These are phyloP conservation scores for Calendula officinalis DNA, from an alignment of 129 eudicot genomes.

Conservation along the genomic window DNA sequence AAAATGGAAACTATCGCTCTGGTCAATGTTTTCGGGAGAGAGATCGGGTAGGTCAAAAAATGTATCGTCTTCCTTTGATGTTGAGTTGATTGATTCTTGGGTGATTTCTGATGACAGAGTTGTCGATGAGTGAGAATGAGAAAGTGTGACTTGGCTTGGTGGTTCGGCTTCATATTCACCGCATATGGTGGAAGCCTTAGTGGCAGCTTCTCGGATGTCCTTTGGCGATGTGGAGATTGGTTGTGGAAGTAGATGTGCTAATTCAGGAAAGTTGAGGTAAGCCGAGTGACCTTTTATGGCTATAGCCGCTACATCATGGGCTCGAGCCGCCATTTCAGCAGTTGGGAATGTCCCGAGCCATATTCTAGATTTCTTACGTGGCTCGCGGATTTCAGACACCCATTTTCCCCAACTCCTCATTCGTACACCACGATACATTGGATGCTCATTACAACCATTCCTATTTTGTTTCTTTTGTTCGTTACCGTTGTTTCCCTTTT, in stretches of 20 bases:
- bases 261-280: slow-evolving; percentile 62
- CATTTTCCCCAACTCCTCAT: slow-evolving; percentile 77
- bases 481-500: slow-evolving; percentile 35
- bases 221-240: slow-evolving; percentile 62
- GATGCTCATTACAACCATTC: slow-evolving; percentile 13
- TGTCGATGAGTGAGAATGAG: slow-evolving; percentile 46
- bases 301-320: slow-evolving; percentile 78
- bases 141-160: slow-evolving; percentile 31
- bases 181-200: slow-evolving; percentile 44
- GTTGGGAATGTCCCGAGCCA: slow-evolving; percentile 79
- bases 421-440: slow-evolving; percentile 57
- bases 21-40: slow-evolving; percentile 27
- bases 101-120: slow-evolving; percentile 30
- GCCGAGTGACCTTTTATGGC: slow-evolving; percentile 72
- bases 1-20: slow-evolving; percentile 28
- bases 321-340: slow-evolving; percentile 85
- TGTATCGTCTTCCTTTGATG: slow-evolving; percentile 49
- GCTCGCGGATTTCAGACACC: slow-evolving; percentile 82
- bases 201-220: slow-evolving; percentile 76
- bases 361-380: slow-evolving; percentile 73
- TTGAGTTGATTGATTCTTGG: slow-evolving; percentile 37
- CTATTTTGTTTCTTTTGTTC: slow-evolving; percentile 25
- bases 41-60: slow-evolving; percentile 66
- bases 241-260: slow-evolving; percentile 52
- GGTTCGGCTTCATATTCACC: slow-evolving; percentile 15